Base-by-base conservation (phyloP, 169 alveolate species). In the Besnoitia besnoiti region DNA sequence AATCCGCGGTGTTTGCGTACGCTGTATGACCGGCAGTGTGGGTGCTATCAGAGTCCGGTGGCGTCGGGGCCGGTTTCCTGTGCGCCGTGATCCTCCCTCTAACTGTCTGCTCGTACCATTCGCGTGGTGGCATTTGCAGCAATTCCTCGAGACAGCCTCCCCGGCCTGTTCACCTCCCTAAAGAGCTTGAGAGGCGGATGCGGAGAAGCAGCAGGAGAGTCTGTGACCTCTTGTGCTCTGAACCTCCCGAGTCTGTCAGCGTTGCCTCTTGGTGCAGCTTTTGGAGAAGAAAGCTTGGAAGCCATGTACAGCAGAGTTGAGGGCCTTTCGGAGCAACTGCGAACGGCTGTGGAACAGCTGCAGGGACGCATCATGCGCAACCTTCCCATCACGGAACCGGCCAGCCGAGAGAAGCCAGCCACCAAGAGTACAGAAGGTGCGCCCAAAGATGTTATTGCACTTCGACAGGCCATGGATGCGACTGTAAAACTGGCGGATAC, bases 401-500 rank as follows among this genome's bases (percentile, higher is more conserved):
- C 59, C 40, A 30, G 2, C 35, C 59, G 40, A 44, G 44, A 27
- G 16, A 0, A 77, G 21, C 49, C 49, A 24, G 80, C 80, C 87
- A 35, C 59, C 3, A 55, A 42, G 55, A 37, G 12, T 3, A 42
- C 10, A 3, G 49, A 4, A 7, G 59, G 47, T 16, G 87, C 12
- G 87, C 16, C 49, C 55, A 77, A 44, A 19, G 59, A 77, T 27
- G 50, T 35, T 44, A 27, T 27, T 5, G 87, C 87, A 5, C 87
- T 77, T 27, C 87, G 40, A 44, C 87, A 77, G 40, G 87, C 87
- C 4, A 19, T 77, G 61, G 87, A 77, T 55, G 87, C 87, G 30
- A 77, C 59, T 44, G 87, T 77, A 55, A 77, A 77, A 35, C 87
- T 77, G n/a, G 50, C 59, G 16, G 30, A 77, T 77, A 77, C 87